Base-by-base conservation (phyloP, 306 rosid genomes). In the Castanea mollissima region DNA sequence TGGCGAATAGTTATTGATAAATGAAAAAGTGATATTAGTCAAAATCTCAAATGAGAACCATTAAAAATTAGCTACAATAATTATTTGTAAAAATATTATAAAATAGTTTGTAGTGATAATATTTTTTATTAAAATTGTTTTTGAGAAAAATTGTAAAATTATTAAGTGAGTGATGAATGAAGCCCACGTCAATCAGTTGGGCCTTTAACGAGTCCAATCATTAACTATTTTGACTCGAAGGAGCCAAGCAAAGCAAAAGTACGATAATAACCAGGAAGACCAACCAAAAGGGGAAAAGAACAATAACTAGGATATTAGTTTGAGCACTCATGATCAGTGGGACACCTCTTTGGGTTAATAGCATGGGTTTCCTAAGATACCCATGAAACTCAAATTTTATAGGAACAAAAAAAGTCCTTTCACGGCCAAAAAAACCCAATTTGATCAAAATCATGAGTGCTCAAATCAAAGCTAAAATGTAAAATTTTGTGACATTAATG, bases 401-500 rank as follows among this genome's bases (percentile, higher is more conserved):
- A 19, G 51, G 71, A 46, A 2, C 25, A 67, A 6, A 67, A 49
- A 19, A 4, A 8, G 72, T 35, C 49, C 35, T 67, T 32, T 35
- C 27, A 35, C 4, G 10, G 3, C 49, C 2, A 8, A 67, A 64
- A 16, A 15, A 64, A 41, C 70, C 44, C 20, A 31, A 16, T 64
- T 25, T 8, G 34, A 21, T 20, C 34, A 75, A 75, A 65, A 83
- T 76, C 27, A 57, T 69, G 55, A 77, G 64, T 49, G 67, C 69
- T 52, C 73, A 84, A 70, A 55, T 64, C 54, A 78, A 77, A 52
- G 62, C 78, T 52, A 57, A 35, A 75, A 78, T 81, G 67, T 77
- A 83, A 73, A 82, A 76, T 57, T 82, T 79, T 14, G 87, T 79
- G 85, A 76, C 84, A 83, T 83, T 81, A 75, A 83, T 87, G 86